These are phyloP conservation scores for Talinum fruticosum DNA, from an alignment of 148 eudicot species.

Conservation along the genomic window DNA sequence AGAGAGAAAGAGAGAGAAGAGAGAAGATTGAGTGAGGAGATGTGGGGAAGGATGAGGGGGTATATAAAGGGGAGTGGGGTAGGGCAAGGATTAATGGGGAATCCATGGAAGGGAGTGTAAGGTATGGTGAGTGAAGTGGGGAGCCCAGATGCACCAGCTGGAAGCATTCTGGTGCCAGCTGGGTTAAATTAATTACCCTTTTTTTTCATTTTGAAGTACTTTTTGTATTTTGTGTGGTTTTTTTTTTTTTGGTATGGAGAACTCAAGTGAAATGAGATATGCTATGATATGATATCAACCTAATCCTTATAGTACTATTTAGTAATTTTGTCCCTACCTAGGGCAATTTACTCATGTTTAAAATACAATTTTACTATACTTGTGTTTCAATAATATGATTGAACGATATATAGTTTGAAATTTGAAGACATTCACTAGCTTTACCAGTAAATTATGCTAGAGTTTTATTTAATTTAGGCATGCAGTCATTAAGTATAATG, in stretches of 20 bases:
- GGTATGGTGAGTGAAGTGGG: slow-evolving; percentile 8
- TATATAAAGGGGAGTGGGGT: slow-evolving; percentile 2
- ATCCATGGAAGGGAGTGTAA: not conserved
- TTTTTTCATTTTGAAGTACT: not conserved
- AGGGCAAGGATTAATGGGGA: not conserved
- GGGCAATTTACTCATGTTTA: not conserved
- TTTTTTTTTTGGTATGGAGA: not conserved
- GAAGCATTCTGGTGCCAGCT: not conserved
- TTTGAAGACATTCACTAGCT: not conserved
- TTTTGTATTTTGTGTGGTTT: not conserved
- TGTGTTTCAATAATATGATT: not conserved
- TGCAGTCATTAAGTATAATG: too few species aligned
- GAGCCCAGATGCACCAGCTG: not conserved
- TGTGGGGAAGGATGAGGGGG: not conserved
- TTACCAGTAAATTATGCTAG: not conserved
- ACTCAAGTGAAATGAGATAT: not conserved
- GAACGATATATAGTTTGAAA: too few species aligned
- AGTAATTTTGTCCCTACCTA: not conserved
- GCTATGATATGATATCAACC: not conserved
- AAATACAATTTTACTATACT: not conserved
- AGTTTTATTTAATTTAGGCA: too few species aligned
- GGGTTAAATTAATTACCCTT: not conserved
- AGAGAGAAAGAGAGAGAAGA: not conserved
- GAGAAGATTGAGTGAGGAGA: slow-evolving; percentile 2
- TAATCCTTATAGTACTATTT: not conserved